phyloP scores from a whole-genome alignment of 768 basidiomycete genomes.

The Clavulina sp. region DNA sequence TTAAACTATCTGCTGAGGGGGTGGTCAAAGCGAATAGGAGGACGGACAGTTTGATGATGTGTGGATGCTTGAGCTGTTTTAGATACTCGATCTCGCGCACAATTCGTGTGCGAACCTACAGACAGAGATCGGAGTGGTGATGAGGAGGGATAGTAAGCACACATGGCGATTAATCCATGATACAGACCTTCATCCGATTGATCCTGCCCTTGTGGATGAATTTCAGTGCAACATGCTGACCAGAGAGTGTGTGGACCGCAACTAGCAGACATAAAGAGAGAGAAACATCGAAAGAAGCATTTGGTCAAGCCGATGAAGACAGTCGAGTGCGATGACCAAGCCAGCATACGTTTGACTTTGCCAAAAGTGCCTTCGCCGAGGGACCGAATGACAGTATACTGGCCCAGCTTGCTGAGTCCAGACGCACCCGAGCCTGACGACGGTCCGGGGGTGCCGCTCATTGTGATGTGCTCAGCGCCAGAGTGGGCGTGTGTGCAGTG shows the following conservation, averaged over 20 bases:
- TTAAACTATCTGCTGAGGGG: neutral
- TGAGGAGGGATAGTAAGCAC: neutral
- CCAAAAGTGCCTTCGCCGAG: conserved; percentile 97
- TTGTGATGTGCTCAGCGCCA: no score
- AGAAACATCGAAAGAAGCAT: neutral
- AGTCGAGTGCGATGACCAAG: no score
- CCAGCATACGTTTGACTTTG: conserved; percentile 89
- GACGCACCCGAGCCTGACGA: no score
- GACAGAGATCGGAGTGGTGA: neutral
- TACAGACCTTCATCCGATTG: conserved; percentile 57
- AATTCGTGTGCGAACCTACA: conserved; percentile 50
- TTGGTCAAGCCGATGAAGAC: no score
- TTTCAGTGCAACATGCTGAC: conserved; percentile 95
- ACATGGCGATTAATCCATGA: neutral
- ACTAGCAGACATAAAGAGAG: conserved; percentile 31
- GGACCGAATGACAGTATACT: conserved; percentile 74
- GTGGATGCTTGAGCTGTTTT: conserved; percentile 81
- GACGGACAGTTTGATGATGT: conserved; percentile 91
- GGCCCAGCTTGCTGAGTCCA: conserved; percentile 44
- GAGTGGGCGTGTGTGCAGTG: no score
- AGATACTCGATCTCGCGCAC: conserved; percentile 95
- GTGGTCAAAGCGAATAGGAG: neutral
- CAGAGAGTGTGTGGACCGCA: conserved; percentile 85
- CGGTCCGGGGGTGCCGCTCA: no score
- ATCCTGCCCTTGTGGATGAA: conserved; percentile 92